These are phyloP conservation scores for Isabelozyma gotoi DNA, from an alignment of 805 yeast species.

Conservation along the genomic window DNA sequence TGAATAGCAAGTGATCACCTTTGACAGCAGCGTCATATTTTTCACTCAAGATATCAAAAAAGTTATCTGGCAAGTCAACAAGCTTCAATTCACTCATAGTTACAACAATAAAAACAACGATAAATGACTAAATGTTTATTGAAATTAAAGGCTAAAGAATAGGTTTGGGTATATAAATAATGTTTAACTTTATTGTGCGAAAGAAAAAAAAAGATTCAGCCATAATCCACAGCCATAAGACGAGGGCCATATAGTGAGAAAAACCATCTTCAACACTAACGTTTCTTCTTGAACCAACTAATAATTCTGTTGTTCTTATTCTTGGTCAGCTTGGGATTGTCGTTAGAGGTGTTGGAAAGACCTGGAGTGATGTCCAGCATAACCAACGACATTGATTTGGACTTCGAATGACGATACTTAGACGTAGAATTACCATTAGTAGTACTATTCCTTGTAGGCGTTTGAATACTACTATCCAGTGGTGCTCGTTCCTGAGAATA, in stretches of 20 bases:
- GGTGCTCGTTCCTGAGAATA: not conserved
- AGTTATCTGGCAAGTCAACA: conserved; percentile 33
- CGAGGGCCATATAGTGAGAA: no score
- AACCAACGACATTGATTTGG: conserved; percentile 19
- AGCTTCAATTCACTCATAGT: not conserved
- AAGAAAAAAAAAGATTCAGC: not conserved
- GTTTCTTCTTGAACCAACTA: conserved; percentile 23
- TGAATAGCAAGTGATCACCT: conserved; percentile 48
- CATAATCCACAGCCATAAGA: no score
- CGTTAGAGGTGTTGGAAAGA: conserved; percentile 8
- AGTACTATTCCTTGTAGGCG: not conserved
- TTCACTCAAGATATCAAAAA: conserved; percentile 30
- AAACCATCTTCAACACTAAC: no score
- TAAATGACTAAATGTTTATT: no score
- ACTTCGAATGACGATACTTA: conserved; percentile 14
- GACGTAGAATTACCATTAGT: no score
- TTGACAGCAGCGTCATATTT: conserved; percentile 51
- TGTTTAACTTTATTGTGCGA: not conserved
- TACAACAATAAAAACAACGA: not conserved
- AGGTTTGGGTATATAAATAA: conserved; percentile 1
- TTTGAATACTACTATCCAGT: not conserved
- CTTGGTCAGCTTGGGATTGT: conserved; percentile 6
- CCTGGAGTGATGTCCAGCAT: conserved; percentile 18
- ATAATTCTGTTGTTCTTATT: conserved; percentile 17
- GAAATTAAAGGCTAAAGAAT: not conserved